phyloP scores from a whole-genome alignment of 2,329 filamentous ascomycete genomes.

The Fusarium sp. region DNA sequence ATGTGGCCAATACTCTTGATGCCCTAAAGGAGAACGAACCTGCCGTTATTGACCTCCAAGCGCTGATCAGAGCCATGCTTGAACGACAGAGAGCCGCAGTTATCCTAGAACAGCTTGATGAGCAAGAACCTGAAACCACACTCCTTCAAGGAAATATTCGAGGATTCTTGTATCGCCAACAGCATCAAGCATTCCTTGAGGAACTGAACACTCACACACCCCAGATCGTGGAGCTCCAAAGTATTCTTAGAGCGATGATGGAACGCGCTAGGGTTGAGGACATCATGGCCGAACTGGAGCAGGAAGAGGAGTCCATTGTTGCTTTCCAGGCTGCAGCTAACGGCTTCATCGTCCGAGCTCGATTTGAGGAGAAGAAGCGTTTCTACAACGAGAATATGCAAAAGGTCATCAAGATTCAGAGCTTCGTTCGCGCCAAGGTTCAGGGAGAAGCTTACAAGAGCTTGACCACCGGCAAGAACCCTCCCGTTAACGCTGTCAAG shows the following conservation, averaged over 20 bases:
- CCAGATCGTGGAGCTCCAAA: conserved; percentile 77
- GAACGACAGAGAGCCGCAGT: conserved; percentile 61
- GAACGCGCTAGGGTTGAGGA: conserved; percentile 78
- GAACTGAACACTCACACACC: conserved; percentile 76
- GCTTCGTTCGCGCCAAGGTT: conserved; percentile 92
- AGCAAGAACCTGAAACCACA: conserved; percentile 66
- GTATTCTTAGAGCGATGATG: conserved; percentile 81
- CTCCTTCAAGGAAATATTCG: conserved; percentile 74
- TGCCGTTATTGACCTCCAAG: conserved; percentile 65
- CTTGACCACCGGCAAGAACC: conserved; percentile 94
- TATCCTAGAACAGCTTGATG: conserved; percentile 66
- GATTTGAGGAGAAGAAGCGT: conserved; percentile 85
- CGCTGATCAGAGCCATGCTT: conserved; percentile 70
- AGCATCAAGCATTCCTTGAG: conserved; percentile 71
- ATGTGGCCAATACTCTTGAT: conserved; percentile 61
- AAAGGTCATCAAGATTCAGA: conserved; percentile 98
- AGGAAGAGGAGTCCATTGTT: conserved; percentile 80
- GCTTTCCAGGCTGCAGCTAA: conserved; percentile 80
- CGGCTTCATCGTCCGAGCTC: conserved; percentile 77
- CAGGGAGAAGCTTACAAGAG: conserved; percentile 99
- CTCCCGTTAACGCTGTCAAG: conserved; percentile 95
- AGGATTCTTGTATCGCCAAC: conserved; percentile 71
- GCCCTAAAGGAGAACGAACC: conserved; percentile 59
- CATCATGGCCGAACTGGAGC: conserved; percentile 80
- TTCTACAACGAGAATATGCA: conserved; percentile 98